Conservation (phyloP, 2,329 filamentous ascomycete genomes). For the Purpureocillium lavendulum region DNA sequence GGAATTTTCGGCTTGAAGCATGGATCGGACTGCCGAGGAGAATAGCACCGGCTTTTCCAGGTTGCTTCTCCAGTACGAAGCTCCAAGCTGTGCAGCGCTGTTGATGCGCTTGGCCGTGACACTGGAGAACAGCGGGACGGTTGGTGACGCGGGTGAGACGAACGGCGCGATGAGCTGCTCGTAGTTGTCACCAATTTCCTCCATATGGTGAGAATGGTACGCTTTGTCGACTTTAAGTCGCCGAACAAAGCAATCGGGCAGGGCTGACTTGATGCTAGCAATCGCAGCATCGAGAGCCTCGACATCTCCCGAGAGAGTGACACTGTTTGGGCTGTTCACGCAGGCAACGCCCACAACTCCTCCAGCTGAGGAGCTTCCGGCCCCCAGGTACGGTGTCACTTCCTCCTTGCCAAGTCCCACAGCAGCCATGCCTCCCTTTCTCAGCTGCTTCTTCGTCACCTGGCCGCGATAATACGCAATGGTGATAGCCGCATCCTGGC, state of each 20-base stretch:
- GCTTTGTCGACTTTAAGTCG: slow-evolving; percentile 4
- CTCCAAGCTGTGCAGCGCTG: neutral
- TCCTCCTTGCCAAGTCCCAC: slow-evolving; percentile 4
- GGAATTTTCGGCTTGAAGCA: neutral
- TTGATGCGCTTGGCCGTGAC: slow-evolving; percentile 1
- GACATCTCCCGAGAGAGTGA: slow-evolving; percentile 25
- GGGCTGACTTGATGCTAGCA: neutral
- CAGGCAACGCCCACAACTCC: slow-evolving; percentile 3
- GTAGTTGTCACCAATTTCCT: slow-evolving; percentile 1
- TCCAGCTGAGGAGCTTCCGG: neutral
- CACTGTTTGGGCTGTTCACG: slow-evolving; percentile 37
- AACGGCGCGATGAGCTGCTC: slow-evolving; percentile 1
- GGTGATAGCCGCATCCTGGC: slow-evolving; percentile 18
- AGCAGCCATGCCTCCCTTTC: slow-evolving; percentile 4
- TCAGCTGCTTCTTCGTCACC: neutral
- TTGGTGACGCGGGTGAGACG: neutral
- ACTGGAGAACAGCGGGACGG: slow-evolving; percentile 5
- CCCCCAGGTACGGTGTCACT: neutral
- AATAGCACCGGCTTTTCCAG: slow-evolving; percentile 9
- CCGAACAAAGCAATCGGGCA: slow-evolving; percentile 11
- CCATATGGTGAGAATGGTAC: slow-evolving; percentile 2
- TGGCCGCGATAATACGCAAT: slow-evolving; percentile 16
- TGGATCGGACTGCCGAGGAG: slow-evolving; percentile 4
- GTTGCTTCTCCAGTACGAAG: slow-evolving; percentile 9
- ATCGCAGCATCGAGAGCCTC: slow-evolving; percentile 2